Conservation (phyloP, 208 protist species). For the Plasmodiophora brassicae region DNA sequence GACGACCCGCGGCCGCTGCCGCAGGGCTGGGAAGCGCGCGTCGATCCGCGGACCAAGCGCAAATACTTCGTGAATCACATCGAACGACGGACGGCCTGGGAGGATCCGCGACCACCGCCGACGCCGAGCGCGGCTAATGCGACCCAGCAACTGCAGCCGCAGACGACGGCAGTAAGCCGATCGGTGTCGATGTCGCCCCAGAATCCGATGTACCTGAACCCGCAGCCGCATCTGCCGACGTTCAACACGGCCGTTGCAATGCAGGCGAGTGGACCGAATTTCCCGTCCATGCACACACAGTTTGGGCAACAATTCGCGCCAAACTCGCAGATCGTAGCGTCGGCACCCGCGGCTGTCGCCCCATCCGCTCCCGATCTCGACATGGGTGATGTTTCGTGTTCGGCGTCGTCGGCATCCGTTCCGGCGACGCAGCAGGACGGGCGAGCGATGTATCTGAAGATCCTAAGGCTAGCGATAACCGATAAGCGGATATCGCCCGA, state of each 20-base stretch:
- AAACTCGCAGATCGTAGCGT: neutral
- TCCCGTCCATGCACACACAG: neutral
- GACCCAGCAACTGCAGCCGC: neutral
- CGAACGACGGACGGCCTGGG: constrained; percentile 20
- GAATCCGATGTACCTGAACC: neutral
- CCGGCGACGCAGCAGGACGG: neutral
- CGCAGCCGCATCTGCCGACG: neutral
- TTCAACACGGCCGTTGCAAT: neutral
- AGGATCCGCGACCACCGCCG: neutral
- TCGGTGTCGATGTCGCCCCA: neutral
- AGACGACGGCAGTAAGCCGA: neutral
- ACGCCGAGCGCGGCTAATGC: neutral
- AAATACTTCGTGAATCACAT: constrained; percentile 38
- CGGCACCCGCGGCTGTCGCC: neutral
- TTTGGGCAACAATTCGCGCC: neutral
- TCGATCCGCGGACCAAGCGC: neutral
- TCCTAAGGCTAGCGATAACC: neutral
- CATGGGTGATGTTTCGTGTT: neutral
- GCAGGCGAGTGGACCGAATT: neutral
- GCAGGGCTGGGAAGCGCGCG: neutral
- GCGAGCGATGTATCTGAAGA: neutral
- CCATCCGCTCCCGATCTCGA: neutral
- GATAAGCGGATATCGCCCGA: neutral
- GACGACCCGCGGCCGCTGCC: constrained; percentile 8
- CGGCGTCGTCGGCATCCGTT: neutral